Evolutionary conservation across 2,329 filamentous ascomycete genomes (phyloP).

Genomic region (Zasmidium cellare): DNA sequence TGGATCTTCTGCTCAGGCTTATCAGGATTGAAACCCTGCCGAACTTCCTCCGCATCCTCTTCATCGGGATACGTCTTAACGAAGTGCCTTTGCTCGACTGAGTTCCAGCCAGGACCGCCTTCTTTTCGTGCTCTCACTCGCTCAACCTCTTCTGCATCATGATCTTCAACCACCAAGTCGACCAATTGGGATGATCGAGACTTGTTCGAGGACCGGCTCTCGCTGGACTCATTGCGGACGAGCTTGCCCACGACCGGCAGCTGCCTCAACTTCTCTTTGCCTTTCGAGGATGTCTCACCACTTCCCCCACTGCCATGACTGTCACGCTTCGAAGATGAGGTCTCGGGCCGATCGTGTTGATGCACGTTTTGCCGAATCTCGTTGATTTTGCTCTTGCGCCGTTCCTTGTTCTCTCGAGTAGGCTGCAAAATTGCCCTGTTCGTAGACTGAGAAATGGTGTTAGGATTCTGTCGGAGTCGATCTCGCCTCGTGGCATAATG

Average conservation of each 20-base stretch:
- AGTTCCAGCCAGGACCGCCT: slow-evolving; percentile 62
- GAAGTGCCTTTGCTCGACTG: slow-evolving; percentile 55
- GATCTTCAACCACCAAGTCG: slow-evolving; percentile 67
- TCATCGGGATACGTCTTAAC: slow-evolving; percentile 52
- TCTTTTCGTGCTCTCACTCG: slow-evolving; percentile 63
- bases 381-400: slow-evolving; percentile 50
- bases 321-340: slow-evolving; percentile 39
- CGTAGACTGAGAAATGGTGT: slow-evolving; percentile 56
- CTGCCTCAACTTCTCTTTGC: slow-evolving; percentile 28
- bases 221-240: slow-evolving; percentile 50
- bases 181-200: slow-evolving; percentile 65
- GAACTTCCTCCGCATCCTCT: slow-evolving; percentile 51
- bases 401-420: slow-evolving; percentile 48
- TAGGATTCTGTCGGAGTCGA: slow-evolving; percentile 56
- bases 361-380: slow-evolving; percentile 42
- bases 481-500: slow-evolving; percentile 72
- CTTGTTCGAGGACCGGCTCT: slow-evolving; percentile 37
- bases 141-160: slow-evolving; percentile 61
- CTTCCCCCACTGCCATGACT: slow-evolving; percentile 22
- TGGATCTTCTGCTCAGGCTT: slow-evolving; percentile 43
- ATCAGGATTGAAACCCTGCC: slow-evolving; percentile 57
- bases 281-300: slow-evolving; percentile 30
- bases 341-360: slow-evolving; percentile 37
- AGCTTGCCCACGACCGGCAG: slow-evolving; percentile 39
- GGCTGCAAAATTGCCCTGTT: slow-evolving; percentile 58